These are phyloP conservation scores for Corynespora cassiicola DNA, from an alignment of 2,329 filamentous ascomycete genomes.

Conservation along the genomic window DNA sequence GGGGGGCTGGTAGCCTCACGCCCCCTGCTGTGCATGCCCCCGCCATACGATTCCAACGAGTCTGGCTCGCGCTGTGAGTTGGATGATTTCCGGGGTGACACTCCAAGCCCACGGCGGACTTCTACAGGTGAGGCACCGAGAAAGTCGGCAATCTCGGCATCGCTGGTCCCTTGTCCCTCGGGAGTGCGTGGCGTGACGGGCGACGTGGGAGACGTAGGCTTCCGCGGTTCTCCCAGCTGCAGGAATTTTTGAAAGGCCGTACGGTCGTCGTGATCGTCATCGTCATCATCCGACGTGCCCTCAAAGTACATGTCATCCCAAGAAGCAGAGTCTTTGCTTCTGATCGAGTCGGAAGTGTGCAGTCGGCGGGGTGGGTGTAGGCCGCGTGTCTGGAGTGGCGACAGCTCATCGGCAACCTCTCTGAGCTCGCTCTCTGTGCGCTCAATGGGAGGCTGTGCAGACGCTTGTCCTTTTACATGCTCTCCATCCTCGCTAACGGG, in stretches of 20 bases:
- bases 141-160: slow-evolving; percentile 50
- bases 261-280: slow-evolving; percentile 49
- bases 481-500: slow-evolving; percentile 68
- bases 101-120: slow-evolving; percentile 48
- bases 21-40: slow-evolving; percentile 18
- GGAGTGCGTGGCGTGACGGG: slow-evolving; percentile 22
- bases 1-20: slow-evolving; percentile 24
- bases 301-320: slow-evolving; percentile 60
- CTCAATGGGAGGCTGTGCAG: slow-evolving; percentile 41
- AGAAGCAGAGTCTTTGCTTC: slow-evolving; percentile 48
- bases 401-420: slow-evolving; percentile 53
- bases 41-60: slow-evolving; percentile 33
- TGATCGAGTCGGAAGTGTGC: slow-evolving; percentile 32
- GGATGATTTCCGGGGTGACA: slow-evolving; percentile 14
- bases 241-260: slow-evolving; percentile 44
- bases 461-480: slow-evolving; percentile 64
- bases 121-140: slow-evolving; percentile 37
- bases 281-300: slow-evolving; percentile 54
- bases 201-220: slow-evolving; percentile 19
- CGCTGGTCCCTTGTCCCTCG: slow-evolving; percentile 39
- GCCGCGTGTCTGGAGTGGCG: slow-evolving; percentile 32
- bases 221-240: slow-evolving; percentile 30
- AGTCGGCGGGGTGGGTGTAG: slow-evolving; percentile 25
- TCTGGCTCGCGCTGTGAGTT: slow-evolving; percentile 31
- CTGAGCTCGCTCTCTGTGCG: slow-evolving; percentile 56